Evolutionary conservation across 2,329 filamentous ascomycete genomes (phyloP).

Genomic region (Epichloe elymi): DNA sequence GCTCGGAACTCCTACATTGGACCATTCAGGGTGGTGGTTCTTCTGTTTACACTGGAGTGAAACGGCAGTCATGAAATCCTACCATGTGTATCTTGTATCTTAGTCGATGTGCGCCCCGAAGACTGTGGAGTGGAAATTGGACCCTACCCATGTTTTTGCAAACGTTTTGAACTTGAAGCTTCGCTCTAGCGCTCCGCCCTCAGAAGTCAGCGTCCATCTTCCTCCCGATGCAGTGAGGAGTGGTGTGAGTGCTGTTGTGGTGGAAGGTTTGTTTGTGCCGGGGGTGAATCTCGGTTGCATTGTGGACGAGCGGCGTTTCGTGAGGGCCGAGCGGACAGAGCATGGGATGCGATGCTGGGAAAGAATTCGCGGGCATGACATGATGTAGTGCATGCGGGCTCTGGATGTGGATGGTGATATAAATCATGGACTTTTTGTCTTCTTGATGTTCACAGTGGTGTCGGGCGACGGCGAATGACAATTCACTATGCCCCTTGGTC

Average conservation of each 20-base stretch:
- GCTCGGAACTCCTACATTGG: slow-evolving; percentile 39
- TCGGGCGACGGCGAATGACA: too few relatives aligned
- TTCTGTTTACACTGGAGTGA: slow-evolving; percentile 53
- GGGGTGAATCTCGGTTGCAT: slow-evolving; percentile 29
- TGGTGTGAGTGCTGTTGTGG: slow-evolving; percentile 22
- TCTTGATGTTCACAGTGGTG: too few relatives aligned
- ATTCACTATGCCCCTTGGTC: too few relatives aligned
- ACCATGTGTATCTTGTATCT: not conserved
- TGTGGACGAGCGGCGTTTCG: slow-evolving; percentile 6
- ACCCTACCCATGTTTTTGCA: slow-evolving; percentile 48
- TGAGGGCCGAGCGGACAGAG: not conserved
- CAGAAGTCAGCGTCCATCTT: slow-evolving; percentile 37
- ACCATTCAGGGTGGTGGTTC: slow-evolving; percentile 67
- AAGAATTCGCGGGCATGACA: not conserved
- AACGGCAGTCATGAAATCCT: slow-evolving; percentile 66
- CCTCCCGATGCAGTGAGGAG: slow-evolving; percentile 27
- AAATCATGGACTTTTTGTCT: not conserved
- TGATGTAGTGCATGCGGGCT: not conserved
- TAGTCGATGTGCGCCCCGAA: not conserved
- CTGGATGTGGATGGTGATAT: not conserved
- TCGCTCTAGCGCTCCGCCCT: slow-evolving; percentile 44
- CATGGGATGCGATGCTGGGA: not conserved
- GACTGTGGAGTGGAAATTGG: not conserved
- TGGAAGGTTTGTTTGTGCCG: slow-evolving; percentile 28
- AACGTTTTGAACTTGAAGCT: slow-evolving; percentile 53